Evolutionary conservation across 2,329 filamentous ascomycete genomes (phyloP).

Genomic region (Dissoconium aciculare): DNA sequence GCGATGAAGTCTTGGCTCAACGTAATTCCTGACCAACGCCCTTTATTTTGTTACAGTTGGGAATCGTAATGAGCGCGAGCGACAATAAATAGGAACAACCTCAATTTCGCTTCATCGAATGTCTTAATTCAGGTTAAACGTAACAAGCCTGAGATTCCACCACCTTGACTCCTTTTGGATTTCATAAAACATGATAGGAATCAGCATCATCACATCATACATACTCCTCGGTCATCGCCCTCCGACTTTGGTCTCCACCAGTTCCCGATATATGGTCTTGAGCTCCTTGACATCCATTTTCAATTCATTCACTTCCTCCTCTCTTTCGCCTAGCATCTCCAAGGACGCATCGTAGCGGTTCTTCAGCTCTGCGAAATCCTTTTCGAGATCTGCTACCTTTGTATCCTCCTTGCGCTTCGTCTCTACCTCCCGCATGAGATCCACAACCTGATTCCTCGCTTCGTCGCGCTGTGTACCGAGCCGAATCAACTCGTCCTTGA

Average conservation of each 20-base stretch:
- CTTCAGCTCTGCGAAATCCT: constrained; percentile 52
- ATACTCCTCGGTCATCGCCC: no score
- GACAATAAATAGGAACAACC: no score
- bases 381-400: constrained; percentile 50
- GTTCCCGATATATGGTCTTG: constrained; percentile 88
- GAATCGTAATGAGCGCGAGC: no score
- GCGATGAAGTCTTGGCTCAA: no score
- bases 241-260: constrained; percentile 47
- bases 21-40: no score
- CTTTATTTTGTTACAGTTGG: no score
- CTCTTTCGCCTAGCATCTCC: constrained; percentile 94
- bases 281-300: constrained; percentile 78
- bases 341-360: constrained; percentile 77
- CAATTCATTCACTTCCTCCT: constrained; percentile 83
- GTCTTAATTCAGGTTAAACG: no score
- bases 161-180: no score
- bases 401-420: constrained; percentile 45
- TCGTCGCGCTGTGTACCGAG: constrained; percentile 80
- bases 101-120: no score
- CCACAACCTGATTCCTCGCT: constrained; percentile 78
- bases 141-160: no score
- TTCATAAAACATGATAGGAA: no score
- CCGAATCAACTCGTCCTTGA: constrained; percentile 70
- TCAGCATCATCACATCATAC: no score
- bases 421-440: constrained; percentile 75